Base-by-base conservation (phyloP, 805 yeast species). In the Grigorovia yakushimaensis region DNA sequence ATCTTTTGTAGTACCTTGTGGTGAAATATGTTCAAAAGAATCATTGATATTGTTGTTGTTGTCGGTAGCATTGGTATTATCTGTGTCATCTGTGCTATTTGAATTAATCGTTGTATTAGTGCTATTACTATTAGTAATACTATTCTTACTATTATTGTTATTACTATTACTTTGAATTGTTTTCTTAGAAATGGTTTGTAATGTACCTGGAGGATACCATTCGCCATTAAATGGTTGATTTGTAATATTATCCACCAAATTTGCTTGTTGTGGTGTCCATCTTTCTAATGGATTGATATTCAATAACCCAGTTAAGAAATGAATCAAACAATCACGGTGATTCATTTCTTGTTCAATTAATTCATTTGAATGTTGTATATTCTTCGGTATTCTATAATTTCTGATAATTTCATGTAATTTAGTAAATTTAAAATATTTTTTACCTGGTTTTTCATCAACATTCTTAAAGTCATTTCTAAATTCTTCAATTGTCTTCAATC, bases 231-330 rank as follows among this genome's bases (percentile, higher is more conserved):
- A 81, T 47, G 69, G 72, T 46, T 71, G 71, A 44, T 76, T 81
- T 5, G 84, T 84, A 18, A 93, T 79, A 64, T 93, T 93, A 0
- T 98, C 97, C 67, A 93, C 98, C 64, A 78, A 71, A 15, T 82
- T 71, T 0, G 98, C 98, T 64, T 93, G 97, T 55, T 88, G 96
- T 11, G 98, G 98, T 0, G 97, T 87, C 84, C 96, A 84, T 56
- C 99, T 77, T 63, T 88, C 96, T 56, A 93, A 73, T 0, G 98
- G 98, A 64, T 91, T 89, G 57, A 88, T 65, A 54, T 83, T 86
- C 51, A 93, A 70, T 9, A 87, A 74, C 22, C 95, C 95, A 40
- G 72, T 66, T 43, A 93, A 71, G 56, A 93, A 87, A 63, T 91
- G 95, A 22, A 82, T 71, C 48, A 91, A 72, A 39, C 84, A 73